A percentile compares a stretch with the other conserved stretches of the same genome.
Evolutionary conservation across 1,284 basidiomycete species (phyloP).

Genomic region (Microbotryum violaceum): DNA sequence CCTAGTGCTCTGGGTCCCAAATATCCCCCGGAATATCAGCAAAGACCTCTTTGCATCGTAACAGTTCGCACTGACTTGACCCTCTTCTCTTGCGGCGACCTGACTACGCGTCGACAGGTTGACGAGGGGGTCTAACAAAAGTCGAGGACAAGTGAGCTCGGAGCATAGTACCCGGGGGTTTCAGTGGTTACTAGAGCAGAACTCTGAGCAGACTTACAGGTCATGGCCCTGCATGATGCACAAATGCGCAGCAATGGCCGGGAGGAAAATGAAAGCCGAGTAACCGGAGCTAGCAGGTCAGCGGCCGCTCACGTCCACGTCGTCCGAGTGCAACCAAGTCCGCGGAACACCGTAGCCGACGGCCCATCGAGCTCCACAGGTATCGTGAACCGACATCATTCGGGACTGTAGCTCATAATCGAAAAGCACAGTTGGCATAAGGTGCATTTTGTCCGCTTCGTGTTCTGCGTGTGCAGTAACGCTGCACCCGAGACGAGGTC

Average conservation of each 20-base stretch:
- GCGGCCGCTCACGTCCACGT: neutral
- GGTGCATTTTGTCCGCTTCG: too few species aligned
- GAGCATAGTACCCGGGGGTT: neutral
- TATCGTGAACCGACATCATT: too few species aligned
- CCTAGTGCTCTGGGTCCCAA: constrained; percentile 14
- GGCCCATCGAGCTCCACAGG: too few species aligned
- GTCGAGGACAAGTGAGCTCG: constrained; percentile 12
- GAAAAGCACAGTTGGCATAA: too few species aligned
- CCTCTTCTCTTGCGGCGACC: constrained; percentile 71
- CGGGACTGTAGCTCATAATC: too few species aligned
- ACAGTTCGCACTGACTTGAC: constrained; percentile 49
- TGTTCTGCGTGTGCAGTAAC: too few species aligned
- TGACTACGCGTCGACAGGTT: constrained; percentile 89
- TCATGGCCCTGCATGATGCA: constrained; percentile 13
- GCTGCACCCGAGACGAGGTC: too few species aligned
- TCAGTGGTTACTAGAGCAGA: neutral
- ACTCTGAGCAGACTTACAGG: constrained; percentile 4
- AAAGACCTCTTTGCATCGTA: neutral
- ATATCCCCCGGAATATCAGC: neutral
- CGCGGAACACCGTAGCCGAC: too few species aligned
- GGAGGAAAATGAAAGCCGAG: neutral
- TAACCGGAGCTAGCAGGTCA: constrained; percentile 1
- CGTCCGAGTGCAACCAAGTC: too few species aligned
- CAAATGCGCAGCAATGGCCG: too few species aligned
- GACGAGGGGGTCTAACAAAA: constrained; percentile 65